A percentile compares a stretch with the other conserved stretches of the same genome.
Conservation (phyloP, 2,329 filamentous ascomycete genomes). For the Fusarium nisikadoi region DNA sequence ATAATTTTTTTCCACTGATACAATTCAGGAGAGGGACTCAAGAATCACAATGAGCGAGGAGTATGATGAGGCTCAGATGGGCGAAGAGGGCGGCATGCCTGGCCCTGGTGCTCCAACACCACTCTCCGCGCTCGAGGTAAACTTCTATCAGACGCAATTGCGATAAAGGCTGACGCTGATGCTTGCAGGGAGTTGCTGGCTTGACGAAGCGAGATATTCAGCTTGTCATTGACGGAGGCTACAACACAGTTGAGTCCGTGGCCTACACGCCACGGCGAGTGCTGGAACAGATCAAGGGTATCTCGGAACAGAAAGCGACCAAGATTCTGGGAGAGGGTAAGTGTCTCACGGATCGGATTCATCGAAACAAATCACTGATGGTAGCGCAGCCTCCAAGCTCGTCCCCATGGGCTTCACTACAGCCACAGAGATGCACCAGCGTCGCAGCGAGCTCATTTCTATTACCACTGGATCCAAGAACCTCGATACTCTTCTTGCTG, state of each 20-base stretch:
- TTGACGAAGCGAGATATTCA: conserved; percentile 97
- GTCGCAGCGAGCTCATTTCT: conserved; percentile 95
- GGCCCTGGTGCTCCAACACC: conserved; percentile 95
- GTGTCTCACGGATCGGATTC: conserved; percentile 6
- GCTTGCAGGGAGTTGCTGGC: conserved; percentile 79
- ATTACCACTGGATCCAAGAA: conserved; percentile 99
- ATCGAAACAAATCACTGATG: conserved; percentile 16
- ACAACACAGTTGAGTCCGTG: conserved; percentile 93
- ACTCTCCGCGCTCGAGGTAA: conserved; percentile 84
- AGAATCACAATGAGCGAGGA: conserved; percentile 58
- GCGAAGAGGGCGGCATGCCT: conserved; percentile 77
- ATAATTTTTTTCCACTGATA: background rate
- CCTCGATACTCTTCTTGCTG: conserved; percentile 91
- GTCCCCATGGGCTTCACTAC: conserved; percentile 99
- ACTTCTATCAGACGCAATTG: conserved; percentile 34
- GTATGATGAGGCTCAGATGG: conserved; percentile 72
- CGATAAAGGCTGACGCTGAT: conserved; percentile 16
- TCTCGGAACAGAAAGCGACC: conserved; percentile 94
- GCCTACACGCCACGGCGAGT: conserved; percentile 88
- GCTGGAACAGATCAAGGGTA: conserved; percentile 95
- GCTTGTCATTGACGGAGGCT: conserved; percentile 89
- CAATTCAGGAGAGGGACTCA: background rate
- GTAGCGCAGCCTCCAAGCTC: conserved; percentile 81
- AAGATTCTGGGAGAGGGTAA: conserved; percentile 91
- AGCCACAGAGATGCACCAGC: conserved; percentile 97